Percentiles rank a stretch among this genome's conserved stretches.
These are phyloP conservation scores for Aspergillus indologenus DNA, from an alignment of 495 filamentous ascomycete species.

Conservation along the genomic window DNA sequence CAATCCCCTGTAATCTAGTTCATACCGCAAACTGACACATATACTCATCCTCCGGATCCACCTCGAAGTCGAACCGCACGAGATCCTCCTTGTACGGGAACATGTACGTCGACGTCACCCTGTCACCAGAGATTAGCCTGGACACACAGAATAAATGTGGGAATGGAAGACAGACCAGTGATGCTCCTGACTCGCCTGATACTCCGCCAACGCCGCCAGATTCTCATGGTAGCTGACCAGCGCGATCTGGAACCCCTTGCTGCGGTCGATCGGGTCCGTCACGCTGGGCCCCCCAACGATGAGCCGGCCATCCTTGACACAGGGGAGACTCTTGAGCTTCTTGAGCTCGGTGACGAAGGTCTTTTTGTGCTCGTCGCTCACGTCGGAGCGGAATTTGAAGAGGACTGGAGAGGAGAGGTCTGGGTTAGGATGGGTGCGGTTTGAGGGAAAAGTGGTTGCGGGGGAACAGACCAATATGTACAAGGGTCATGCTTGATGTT, in stretches of 20 bases:
- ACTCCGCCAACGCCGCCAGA: constrained; percentile 36
- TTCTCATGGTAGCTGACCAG: constrained; percentile 47
- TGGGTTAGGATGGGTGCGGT: background rate
- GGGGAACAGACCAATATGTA: constrained; percentile 32
- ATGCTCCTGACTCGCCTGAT: constrained; percentile 49
- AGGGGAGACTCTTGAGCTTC: constrained; percentile 37
- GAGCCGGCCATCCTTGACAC: constrained; percentile 39
- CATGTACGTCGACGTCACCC: constrained; percentile 43
- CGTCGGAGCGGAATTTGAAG: constrained; percentile 43
- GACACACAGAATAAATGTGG: too few species aligned
- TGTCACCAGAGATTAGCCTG: background rate
- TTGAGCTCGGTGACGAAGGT: constrained; percentile 42
- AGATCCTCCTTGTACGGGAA: constrained; percentile 49
- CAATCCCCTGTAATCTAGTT: background rate
- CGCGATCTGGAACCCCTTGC: constrained; percentile 46
- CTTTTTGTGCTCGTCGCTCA: constrained; percentile 30
- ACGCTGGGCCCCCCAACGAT: constrained; percentile 46
- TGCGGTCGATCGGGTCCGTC: constrained; percentile 43
- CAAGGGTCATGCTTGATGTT: constrained; percentile 30
- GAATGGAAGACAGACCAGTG: constrained; percentile 33
- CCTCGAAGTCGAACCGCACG: constrained; percentile 50
- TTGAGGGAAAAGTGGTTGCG: background rate
- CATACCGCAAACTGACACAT: constrained; percentile 32
- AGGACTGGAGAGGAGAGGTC: constrained; percentile 33
- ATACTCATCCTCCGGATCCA: constrained; percentile 37